Evolutionary conservation across 1,284 basidiomycete species (phyloP), one percentile per base, ranked within the genome.

Genomic region (Bondarzewia mesenterica): DNA sequence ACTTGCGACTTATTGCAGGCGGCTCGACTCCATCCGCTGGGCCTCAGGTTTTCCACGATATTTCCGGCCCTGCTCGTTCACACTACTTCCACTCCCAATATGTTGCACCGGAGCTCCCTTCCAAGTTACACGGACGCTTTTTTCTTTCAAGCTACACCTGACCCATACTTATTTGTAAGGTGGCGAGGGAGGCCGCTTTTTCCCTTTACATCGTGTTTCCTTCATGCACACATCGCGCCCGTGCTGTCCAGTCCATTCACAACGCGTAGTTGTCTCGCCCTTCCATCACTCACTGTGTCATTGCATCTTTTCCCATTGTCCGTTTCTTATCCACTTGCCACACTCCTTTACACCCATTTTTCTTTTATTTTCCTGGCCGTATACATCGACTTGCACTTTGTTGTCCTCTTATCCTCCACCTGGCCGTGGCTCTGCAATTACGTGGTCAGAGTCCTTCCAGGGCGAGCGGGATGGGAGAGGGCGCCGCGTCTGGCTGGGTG

Each of bases 391-490:
- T 50, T 49, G 35, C 44, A 52, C 55, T 71, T 74, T 73, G 71
- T 77, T 74, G 70, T 80, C 77, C 81, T 85, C 80, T 66, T 69
- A 66, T 75, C 73, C 72, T 60, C 76, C 78, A 76, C 75, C 70
- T 76, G 69, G 62, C 63, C 60, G 55, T 58, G 55, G 54, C 55
- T 57, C 53, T 56, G 52, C 50, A 40, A n/a, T 37, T 50, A 25
- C 20, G 46, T 53, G 53, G 56, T 50, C 51, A 57, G 58, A 56
- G 56, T 57, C 59, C 57, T 57, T 56, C 47, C 73, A 74, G 76
- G 80, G 81, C 69, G 75, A 65, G 82, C 58, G 69, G 67, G 73
- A 69, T 69, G 68, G 69, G 78, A 86, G 84, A 86, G 83, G 82
- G 83, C 82, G 69, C 67, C 77, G 72, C 29, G 29, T 32, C 29